phyloP scores from a whole-genome alignment of 1,284 basidiomycete species.

The Exsudoporus floridanus region DNA sequence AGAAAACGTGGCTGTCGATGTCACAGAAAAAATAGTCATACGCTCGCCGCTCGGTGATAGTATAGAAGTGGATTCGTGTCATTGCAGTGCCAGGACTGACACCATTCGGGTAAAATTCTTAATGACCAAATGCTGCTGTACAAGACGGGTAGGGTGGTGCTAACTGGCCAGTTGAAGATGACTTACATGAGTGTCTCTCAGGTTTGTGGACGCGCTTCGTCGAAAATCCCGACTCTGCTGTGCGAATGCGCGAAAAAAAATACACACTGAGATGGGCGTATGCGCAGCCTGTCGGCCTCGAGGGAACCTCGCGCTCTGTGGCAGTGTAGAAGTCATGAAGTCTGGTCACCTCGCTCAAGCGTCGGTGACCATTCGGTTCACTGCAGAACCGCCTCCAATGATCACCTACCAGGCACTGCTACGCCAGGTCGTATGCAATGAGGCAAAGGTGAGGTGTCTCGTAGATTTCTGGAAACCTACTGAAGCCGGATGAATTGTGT shows the following conservation, averaged over 20 bases:
- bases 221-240: background rate
- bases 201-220: slow-evolving; percentile 1
- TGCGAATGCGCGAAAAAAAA: background rate
- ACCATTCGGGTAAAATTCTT: slow-evolving; percentile 5
- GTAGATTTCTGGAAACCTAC: slow-evolving; percentile 6
- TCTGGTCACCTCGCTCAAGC: background rate
- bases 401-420: slow-evolving; percentile 14
- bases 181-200: background rate
- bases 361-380: slow-evolving; percentile 11
- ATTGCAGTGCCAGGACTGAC: slow-evolving; percentile 24
- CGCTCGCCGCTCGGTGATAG: slow-evolving; percentile 19
- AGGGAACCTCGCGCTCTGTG: slow-evolving; percentile 28
- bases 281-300: slow-evolving; percentile 25
- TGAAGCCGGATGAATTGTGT: slow-evolving; percentile 1
- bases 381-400: slow-evolving; percentile 15
- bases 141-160: background rate
- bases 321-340: slow-evolving; percentile 16
- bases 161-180: background rate
- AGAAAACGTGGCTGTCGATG: slow-evolving; percentile 30
- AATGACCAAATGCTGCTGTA: slow-evolving; percentile 15
- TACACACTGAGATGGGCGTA: background rate
- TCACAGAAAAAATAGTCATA: slow-evolving; percentile 10
- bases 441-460: slow-evolving; percentile 20
- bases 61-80: slow-evolving; percentile 13
- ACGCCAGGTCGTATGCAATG: slow-evolving; percentile 10